Base-by-base conservation (phyloP, 805 yeast species). In the Pichia thaimueangensis region DNA sequence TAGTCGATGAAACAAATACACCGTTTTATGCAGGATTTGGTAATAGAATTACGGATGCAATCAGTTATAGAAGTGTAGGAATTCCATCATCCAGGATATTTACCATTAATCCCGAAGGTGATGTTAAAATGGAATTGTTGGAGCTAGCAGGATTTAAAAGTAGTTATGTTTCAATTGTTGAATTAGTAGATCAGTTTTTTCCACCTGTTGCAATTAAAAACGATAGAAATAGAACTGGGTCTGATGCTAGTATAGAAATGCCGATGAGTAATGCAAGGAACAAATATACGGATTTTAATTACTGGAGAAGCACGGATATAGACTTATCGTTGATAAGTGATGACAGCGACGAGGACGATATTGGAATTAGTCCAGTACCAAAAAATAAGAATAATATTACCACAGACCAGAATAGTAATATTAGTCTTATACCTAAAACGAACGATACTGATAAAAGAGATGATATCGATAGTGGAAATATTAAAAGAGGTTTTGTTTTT, bases 1-100 rank as follows among this genome's bases (percentile, higher is more conserved):
- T 72, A 31, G 73, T 39, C 31, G 43, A 45, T 35, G 48, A 45
- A 28, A 41, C 25, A 13, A 39, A 42, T 37, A 83, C 91, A 0
- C 96, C 97, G 4, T 93, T 93, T 57, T 88, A 86, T 62, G 98
- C 98, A 12, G 98, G 98, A 0, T 93, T 93, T 62, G 98, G 98
- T 24, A 93, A 93, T 58, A 70, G 95, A 51, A 93, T 93, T 47
- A 93, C 98, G 2, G 98, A 93, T 65, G 97, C 97, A 6, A 74
- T 93, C 41, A 86, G 96, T 42, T 93, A 93, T 59, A 72, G 97
- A 53, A 83, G 88, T 9, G 97, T 93, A 7, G 88, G 93, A 5
- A 85, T 93, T 9, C 97, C 98, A 2, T 80, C 94, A 16, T 91
- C 96, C 30, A 71, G 96, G 48, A 89, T 93, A 31, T 93, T 93